These are phyloP conservation scores for Penicillium aurantiogriseum DNA, from an alignment of 2,329 filamentous ascomycete genomes.

Conservation along the genomic window DNA sequence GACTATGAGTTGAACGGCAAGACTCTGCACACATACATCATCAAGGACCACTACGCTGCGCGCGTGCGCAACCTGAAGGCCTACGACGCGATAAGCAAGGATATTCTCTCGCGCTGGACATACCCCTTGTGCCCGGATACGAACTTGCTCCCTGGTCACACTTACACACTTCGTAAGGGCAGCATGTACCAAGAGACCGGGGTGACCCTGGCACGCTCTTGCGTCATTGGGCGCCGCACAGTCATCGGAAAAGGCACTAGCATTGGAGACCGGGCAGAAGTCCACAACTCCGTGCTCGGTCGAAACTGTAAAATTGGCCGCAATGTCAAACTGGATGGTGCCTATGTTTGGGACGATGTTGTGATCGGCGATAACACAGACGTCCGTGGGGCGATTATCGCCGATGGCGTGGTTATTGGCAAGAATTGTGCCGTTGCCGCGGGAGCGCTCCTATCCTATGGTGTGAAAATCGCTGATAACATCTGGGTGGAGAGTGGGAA, in stretches of 20 bases:
- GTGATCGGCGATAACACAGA: slow-evolving; percentile 71
- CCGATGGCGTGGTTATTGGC: slow-evolving; percentile 68
- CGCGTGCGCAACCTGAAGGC: slow-evolving; percentile 81
- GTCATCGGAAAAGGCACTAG: slow-evolving; percentile 75
- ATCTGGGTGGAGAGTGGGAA: slow-evolving; percentile 45
- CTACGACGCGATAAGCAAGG: slow-evolving; percentile 84
- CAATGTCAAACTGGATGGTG: slow-evolving; percentile 74
- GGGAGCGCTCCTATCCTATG: slow-evolving; percentile 77
- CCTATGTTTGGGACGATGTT: slow-evolving; percentile 85
- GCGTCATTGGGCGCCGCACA: slow-evolving; percentile 64
- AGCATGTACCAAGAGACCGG: slow-evolving; percentile 76
- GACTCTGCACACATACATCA: slow-evolving; percentile 87
- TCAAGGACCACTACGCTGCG: slow-evolving; percentile 79
- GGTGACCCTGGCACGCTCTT: slow-evolving; percentile 71
- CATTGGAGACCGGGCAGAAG: slow-evolving; percentile 68
- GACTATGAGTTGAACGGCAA: slow-evolving; percentile 97
- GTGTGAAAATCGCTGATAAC: slow-evolving; percentile 68
- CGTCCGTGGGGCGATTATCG: slow-evolving; percentile 72
- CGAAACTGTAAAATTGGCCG: slow-evolving; percentile 81
- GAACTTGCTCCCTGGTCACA: slow-evolving; percentile 75
- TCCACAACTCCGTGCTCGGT: slow-evolving; percentile 78
- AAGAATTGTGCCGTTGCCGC: slow-evolving; percentile 66
- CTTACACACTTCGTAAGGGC: slow-evolving; percentile 68
- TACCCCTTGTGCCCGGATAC: slow-evolving; percentile 87
- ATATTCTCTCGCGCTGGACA: slow-evolving; percentile 83